Evolutionary conservation across 225 moss, liverwort and hornwort species (phyloP).

Genomic region (Polytrichum formosum): DNA sequence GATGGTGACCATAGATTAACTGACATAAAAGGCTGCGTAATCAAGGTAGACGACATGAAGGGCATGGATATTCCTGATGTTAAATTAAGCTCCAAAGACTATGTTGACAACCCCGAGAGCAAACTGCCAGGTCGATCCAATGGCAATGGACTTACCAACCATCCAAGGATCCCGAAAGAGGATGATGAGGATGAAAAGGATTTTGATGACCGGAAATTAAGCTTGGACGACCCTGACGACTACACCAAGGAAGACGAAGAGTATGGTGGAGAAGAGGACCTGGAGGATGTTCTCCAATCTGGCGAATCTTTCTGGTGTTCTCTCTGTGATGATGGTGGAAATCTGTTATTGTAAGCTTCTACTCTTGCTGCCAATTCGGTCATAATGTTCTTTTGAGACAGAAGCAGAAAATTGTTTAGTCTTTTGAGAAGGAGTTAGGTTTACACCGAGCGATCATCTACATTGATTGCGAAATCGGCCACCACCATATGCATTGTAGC

Average conservation of each 20-base stretch:
- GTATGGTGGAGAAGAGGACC: constrained; percentile 10
- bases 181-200: not conserved
- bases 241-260: not conserved
- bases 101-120: not conserved
- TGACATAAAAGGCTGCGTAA: too few species aligned
- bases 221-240: too few species aligned
- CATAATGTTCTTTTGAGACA: too few species aligned
- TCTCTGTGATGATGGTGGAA: constrained; percentile 45
- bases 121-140: not conserved
- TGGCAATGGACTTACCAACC: not conserved
- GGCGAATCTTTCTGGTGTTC: constrained; percentile 64
- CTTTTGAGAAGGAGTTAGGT: too few species aligned
- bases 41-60: too few species aligned
- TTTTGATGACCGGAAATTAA: too few species aligned
- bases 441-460: too few species aligned
- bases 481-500: too few species aligned
- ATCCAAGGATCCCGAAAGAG: not conserved
- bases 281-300: constrained; percentile 28
- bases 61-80: too few species aligned
- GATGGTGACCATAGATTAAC: too few species aligned
- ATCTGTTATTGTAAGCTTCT: constrained; percentile 33
- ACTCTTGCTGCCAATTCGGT: not conserved
- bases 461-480: too few species aligned
- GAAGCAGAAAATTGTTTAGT: too few species aligned
- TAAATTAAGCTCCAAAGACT: not conserved